Percentiles rank a stretch among this genome's conserved stretches.
phyloP scores from a whole-genome alignment of 345 rosid genomes.

The Bruguiera sexangula region DNA sequence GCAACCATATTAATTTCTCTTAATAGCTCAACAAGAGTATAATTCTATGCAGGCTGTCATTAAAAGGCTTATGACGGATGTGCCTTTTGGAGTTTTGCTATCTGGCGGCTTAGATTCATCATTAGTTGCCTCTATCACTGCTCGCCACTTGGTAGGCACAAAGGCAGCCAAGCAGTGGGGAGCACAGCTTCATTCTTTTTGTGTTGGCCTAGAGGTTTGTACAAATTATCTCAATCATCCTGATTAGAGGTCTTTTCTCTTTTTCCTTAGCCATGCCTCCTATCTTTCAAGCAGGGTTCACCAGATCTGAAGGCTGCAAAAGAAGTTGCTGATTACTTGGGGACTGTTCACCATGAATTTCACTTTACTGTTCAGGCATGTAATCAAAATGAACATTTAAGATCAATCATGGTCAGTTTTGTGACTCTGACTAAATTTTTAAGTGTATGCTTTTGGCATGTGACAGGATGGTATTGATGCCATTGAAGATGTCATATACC shows the following conservation, averaged over 20 bases:
- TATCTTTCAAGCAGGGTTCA: constrained; percentile 47
- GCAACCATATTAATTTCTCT: too few species aligned
- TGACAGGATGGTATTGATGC: constrained; percentile 87
- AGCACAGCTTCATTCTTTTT: constrained; percentile 78
- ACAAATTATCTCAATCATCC: background rate
- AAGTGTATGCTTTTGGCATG: constrained; percentile 1
- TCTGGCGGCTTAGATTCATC: constrained; percentile 98
- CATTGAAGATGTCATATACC: constrained; percentile 90
- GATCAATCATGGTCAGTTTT: background rate
- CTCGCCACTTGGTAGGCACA: constrained; percentile 71
- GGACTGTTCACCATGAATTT: constrained; percentile 90
- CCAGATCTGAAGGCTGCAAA: constrained; percentile 84
- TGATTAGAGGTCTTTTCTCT: background rate
- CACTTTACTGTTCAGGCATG: constrained; percentile 80
- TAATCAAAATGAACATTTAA: background rate
- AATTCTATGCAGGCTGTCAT: constrained; percentile 60
- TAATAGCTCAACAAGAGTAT: too few species aligned
- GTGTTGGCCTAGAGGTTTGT: constrained; percentile 83
- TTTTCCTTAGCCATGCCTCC: background rate
- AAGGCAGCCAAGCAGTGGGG: constrained; percentile 84
- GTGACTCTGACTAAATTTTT: background rate
- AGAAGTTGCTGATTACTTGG: constrained; percentile 87
- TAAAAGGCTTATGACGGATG: constrained; percentile 92
- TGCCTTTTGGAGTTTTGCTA: constrained; percentile 85
- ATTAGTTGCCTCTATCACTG: constrained; percentile 75